Base-by-base conservation (phyloP, 371 early-diverging fungal genomes). In the Mucor plumbeus region DNA sequence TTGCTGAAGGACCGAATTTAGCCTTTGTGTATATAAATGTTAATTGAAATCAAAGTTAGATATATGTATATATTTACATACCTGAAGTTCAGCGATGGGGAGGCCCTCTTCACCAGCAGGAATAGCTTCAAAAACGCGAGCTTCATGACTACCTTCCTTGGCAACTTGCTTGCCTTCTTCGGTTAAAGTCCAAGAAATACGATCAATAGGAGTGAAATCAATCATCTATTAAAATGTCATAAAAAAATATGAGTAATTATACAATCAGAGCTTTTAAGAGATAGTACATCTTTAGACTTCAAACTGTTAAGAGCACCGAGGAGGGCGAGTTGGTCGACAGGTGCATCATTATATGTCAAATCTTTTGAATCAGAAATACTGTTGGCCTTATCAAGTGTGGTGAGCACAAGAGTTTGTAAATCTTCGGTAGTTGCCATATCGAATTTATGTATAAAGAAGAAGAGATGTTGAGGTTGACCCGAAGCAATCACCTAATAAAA, bases 111-210 rank as follows among this genome's bases (percentile, higher is more conserved):
- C 84, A 36, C 93, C 93, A 35, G 87, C 79, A 58, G 96, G 95
- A 61, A 97, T 87, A 17, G 94, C 92, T 59, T 91, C 83, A 80
- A 96, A 97, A 39, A 98, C 94, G 66, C 89, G 90, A 48, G 92
- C 97, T 82, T 98, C 99, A 72, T 97, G 96, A 74, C 94, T 94
- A 63, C 99, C 99, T 56, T 85, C 82, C 47, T 91, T 87, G 38
- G 91, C 92, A 67, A 97, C 87, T 63, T 92, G 92, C 50, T 83
- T 69, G 54, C 97, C 99, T 82, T 98, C 98, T 35, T 84, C 86
- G 15, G 95, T 95, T 71, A 97, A 78, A 54, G 80, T 78, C 91
- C 94, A 95, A 35, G 82, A 73, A 76, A 97, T 95, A 63, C 75
- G 74, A 34, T 93, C 93, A 43, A 97, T 87, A n/a, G 94, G 75